Percentiles rank a stretch among this genome's conserved stretches.
These are phyloP conservation scores for Epichloe amarillans DNA, from an alignment of 2,329 filamentous ascomycete genomes.

Conservation along the genomic window DNA sequence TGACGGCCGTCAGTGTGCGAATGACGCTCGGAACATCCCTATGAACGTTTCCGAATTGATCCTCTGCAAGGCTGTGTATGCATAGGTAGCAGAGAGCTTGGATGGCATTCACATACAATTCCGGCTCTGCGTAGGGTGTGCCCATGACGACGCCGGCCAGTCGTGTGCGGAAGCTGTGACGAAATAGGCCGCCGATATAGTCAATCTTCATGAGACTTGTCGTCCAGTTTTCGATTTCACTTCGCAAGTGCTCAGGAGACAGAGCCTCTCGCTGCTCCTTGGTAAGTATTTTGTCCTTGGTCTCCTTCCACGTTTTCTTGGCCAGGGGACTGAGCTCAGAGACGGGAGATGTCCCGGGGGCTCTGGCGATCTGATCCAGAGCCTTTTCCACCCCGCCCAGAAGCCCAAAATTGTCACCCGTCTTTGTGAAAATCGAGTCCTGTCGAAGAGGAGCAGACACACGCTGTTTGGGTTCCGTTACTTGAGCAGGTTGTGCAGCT, in stretches of 20 bases:
- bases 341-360: constrained; percentile 34
- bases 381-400: constrained; percentile 32
- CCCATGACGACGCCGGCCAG: constrained; percentile 59
- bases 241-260: constrained; percentile 33
- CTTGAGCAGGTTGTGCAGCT: constrained; percentile 16
- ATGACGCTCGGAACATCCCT: constrained; percentile 65
- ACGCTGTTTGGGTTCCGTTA: constrained; percentile 20
- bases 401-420: constrained; percentile 23
- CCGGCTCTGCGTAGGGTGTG: constrained; percentile 55
- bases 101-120: constrained; percentile 58
- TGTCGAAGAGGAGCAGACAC: constrained; percentile 28
- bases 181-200: constrained; percentile 54
- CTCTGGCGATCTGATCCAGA: constrained; percentile 28
- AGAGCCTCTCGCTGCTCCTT: constrained; percentile 42
- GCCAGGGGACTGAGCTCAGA: constrained; percentile 37
- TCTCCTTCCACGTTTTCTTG: constrained; percentile 33
- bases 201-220: constrained; percentile 32
- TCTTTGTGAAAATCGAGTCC: constrained; percentile 31
- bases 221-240: constrained; percentile 34
- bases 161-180: constrained; percentile 52
- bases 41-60: constrained; percentile 77
- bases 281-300: constrained; percentile 34
- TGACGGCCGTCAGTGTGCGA: constrained; percentile 54
- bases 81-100: constrained; percentile 56
- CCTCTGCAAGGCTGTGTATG: constrained; percentile 63